These are phyloP conservation scores for Leccinum barrowsii DNA, from an alignment of 768 basidiomycete genomes.

Conservation along the genomic window DNA sequence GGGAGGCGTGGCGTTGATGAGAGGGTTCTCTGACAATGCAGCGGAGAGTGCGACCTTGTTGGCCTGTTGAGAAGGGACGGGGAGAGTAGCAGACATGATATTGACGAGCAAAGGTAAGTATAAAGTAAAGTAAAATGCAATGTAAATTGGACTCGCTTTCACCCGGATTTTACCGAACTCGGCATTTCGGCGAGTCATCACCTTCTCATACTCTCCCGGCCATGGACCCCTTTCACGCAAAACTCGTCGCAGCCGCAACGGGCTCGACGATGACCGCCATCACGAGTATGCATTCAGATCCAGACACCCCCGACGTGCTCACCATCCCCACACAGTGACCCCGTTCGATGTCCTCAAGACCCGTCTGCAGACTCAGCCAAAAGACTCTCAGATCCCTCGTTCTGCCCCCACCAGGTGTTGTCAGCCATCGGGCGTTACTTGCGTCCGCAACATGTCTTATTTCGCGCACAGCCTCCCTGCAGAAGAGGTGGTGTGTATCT, in stretches of 20 bases:
- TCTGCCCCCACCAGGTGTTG: slow-evolving; percentile 62
- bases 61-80: slow-evolving; percentile 68
- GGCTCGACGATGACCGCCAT: slow-evolving; percentile 80
- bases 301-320: slow-evolving; percentile 2
- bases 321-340: slow-evolving; percentile 69
- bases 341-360: slow-evolving; percentile 99
- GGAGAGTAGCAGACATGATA: slow-evolving; percentile 43
- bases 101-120: not conserved
- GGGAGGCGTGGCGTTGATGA: not conserved
- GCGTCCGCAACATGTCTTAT: slow-evolving; percentile 78
- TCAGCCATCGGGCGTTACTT: slow-evolving; percentile 52
- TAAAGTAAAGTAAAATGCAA: not conserved
- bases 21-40: slow-evolving; percentile 60
- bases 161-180: slow-evolving; percentile 27
- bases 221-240: slow-evolving; percentile 74
- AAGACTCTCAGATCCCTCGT: slow-evolving; percentile 48
- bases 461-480: slow-evolving; percentile 51
- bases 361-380: slow-evolving; percentile 89
- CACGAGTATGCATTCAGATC: slow-evolving; percentile 57
- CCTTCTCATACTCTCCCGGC: not conserved
- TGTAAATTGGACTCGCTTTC: not conserved
- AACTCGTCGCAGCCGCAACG: slow-evolving; percentile 73
- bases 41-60: slow-evolving; percentile 75
- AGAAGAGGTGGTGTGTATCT: slow-evolving; percentile 74
- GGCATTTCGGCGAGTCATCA: not conserved